These are phyloP conservation scores for Coffea canephora DNA, from an alignment of 257 asterid species.

Conservation along the genomic window DNA sequence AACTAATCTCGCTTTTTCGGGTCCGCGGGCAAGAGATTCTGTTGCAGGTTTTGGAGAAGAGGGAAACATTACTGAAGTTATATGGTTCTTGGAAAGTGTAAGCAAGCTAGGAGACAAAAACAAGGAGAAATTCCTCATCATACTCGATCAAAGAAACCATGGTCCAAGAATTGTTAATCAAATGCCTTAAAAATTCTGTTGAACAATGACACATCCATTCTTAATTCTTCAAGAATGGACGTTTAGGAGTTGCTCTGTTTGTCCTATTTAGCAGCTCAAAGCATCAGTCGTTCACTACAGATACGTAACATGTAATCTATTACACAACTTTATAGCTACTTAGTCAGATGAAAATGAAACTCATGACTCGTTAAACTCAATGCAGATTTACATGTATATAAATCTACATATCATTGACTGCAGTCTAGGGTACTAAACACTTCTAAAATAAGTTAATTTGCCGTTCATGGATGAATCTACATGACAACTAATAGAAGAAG, in stretches of 20 bases:
- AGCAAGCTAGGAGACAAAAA: slow-evolving; percentile 7
- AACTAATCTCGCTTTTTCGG: too few species aligned
- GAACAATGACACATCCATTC: neutral
- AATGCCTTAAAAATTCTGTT: neutral
- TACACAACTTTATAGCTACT: neutral
- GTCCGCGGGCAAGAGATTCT: neutral
- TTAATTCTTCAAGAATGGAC: slow-evolving; percentile 5
- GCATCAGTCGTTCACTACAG: slow-evolving; percentile 6
- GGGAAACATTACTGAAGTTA: neutral
- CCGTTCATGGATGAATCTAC: too few species aligned
- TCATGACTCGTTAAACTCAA: neutral
- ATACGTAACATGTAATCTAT: neutral
- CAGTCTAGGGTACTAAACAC: neutral
- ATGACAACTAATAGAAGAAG: neutral
- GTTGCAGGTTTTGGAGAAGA: neutral
- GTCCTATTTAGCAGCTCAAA: neutral
- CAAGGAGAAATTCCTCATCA: slow-evolving; percentile 7
- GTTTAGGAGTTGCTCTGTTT: neutral
- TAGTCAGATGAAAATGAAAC: neutral
- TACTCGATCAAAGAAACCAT: neutral
- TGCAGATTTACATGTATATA: neutral
- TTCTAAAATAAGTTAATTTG: neutral
- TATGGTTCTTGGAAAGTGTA: neutral
- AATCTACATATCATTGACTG: neutral
- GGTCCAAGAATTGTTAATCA: neutral